These are phyloP conservation scores for Mycena leptocephala DNA, from an alignment of 768 basidiomycete genomes.

Conservation along the genomic window DNA sequence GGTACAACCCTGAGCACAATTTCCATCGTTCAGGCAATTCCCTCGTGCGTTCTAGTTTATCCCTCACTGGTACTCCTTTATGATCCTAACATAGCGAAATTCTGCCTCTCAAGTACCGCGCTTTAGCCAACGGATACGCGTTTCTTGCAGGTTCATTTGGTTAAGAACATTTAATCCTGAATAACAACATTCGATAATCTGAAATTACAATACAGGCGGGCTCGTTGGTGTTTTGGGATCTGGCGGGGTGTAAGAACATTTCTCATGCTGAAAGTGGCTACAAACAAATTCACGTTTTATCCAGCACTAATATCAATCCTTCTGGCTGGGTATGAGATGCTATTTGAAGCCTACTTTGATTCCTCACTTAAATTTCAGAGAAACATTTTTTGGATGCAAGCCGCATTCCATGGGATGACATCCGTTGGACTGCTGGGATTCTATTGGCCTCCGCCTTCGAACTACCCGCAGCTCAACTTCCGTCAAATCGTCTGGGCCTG, in stretches of 20 bases:
- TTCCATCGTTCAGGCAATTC: slow-evolving; percentile 38
- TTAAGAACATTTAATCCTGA: not conserved
- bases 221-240: slow-evolving; percentile 33
- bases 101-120: slow-evolving; percentile 37
- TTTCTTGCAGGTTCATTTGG: slow-evolving; percentile 38
- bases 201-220: slow-evolving; percentile 2
- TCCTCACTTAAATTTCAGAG: slow-evolving; percentile 11
- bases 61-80: not conserved
- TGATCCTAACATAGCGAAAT: slow-evolving; percentile 21
- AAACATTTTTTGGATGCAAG: slow-evolving; percentile 40
- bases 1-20: slow-evolving; percentile 39
- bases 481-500: slow-evolving; percentile 31
- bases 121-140: slow-evolving; percentile 37
- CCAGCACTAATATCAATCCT: slow-evolving; percentile 35
- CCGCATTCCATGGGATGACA: slow-evolving; percentile 33
- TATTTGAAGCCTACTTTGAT: not conserved
- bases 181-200: not conserved
- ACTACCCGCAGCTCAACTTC: slow-evolving; percentile 24
- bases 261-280: not conserved
- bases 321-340: slow-evolving; percentile 30
- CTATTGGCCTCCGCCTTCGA: slow-evolving; percentile 36
- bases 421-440: slow-evolving; percentile 35
- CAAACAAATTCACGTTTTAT: not conserved
- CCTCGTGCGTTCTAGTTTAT: slow-evolving; percentile 17
- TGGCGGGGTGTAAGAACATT: slow-evolving; percentile 26